phyloP scores from a whole-genome alignment of 2,329 filamentous ascomycete species.

The Hypoxylon sp. region DNA sequence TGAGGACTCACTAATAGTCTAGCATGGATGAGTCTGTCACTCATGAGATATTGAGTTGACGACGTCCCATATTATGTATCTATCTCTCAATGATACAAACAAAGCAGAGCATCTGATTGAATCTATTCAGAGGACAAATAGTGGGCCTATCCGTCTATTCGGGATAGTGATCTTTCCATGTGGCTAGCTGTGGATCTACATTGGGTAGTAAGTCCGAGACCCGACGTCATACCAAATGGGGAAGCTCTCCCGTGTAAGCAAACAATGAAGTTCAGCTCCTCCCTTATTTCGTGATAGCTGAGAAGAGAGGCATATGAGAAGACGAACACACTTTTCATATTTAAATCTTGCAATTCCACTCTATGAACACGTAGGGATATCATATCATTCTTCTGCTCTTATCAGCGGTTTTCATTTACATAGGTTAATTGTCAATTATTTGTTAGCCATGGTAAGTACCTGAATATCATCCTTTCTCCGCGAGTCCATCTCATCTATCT shows the following conservation, averaged over 20 bases:
- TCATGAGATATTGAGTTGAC: no score
- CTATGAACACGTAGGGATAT: neutral
- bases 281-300: neutral
- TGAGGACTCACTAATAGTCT: no score
- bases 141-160: neutral
- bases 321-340: neutral
- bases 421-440: no score
- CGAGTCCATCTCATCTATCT: no score
- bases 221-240: neutral
- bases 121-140: neutral
- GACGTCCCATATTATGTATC: no score
- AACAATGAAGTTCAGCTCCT: conserved; percentile 3
- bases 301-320: neutral
- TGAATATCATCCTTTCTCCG: no score
- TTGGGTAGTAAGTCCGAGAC: neutral
- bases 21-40: no score
- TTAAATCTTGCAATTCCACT: neutral
- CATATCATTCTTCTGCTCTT: no score
- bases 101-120: no score
- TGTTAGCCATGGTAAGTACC: no score
- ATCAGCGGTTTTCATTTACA: no score
- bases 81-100: no score
- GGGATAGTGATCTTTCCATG: neutral
- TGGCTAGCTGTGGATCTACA: neutral
- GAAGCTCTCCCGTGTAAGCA: neutral